A percentile compares a stretch with the other conserved stretches of the same genome.
Evolutionary conservation across 176 grass and related monocot genomes (phyloP).

Genomic region (Luzula sylvatica): DNA sequence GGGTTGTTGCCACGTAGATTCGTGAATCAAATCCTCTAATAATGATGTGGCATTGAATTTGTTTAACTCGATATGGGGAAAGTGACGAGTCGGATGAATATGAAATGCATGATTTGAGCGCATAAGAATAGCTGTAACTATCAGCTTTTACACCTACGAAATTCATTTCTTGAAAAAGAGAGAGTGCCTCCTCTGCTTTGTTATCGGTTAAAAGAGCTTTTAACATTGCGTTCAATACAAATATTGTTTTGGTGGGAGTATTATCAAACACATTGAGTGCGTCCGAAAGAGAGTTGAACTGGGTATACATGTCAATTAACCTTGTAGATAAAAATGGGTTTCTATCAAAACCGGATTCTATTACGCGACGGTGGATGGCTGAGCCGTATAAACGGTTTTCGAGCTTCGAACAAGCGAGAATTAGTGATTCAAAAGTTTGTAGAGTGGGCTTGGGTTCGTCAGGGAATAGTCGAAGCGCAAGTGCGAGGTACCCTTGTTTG

Average conservation of each 20-base stretch:
- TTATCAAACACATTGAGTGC: conserved; percentile 36
- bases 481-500: conserved; percentile 37
- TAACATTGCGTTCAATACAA: conserved; percentile 72
- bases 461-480: conserved; percentile 41
- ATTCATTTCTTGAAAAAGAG: conserved; percentile 46
- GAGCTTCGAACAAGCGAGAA: conserved; percentile 30
- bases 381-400: conserved; percentile 26
- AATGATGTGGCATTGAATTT: conserved; percentile 43
- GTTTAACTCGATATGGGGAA: conserved; percentile 24
- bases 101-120: conserved; percentile 74
- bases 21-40: conserved; percentile 23
- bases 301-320: conserved; percentile 60
- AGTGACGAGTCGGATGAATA: conserved; percentile 25
- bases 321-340: conserved; percentile 64
- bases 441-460: conserved; percentile 49
- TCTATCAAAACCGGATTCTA: conserved; percentile 33
- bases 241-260: conserved; percentile 36
- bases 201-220: conserved; percentile 48
- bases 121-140: conserved; percentile 58
- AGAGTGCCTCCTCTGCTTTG: conserved; percentile 52
- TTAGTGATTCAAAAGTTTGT: conserved; percentile 66
- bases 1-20: conserved; percentile 64
- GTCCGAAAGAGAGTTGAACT: conserved; percentile 30
- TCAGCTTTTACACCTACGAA: conserved; percentile 32
- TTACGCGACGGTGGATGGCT: conserved; percentile 37